phyloP scores from a whole-genome alignment of 768 basidiomycete genomes.

The Mycena indigotica region DNA sequence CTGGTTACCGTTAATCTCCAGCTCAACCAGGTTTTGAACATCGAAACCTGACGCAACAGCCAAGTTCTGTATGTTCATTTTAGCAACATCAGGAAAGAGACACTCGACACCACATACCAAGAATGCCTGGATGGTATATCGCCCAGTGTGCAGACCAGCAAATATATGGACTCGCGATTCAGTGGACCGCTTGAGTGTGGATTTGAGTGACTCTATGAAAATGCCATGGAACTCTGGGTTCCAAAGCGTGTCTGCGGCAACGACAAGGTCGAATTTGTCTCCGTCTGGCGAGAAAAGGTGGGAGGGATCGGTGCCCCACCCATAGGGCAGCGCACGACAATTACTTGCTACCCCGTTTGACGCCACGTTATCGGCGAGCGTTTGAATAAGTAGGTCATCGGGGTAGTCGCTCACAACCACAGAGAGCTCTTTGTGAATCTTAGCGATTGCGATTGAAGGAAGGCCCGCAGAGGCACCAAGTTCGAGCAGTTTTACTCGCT shows the following conservation, averaged over 20 bases:
- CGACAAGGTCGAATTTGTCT: conserved; percentile 59
- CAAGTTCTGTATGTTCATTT: conserved; percentile 17
- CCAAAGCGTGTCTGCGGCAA: conserved; percentile 82
- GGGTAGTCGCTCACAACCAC: conserved; percentile 74
- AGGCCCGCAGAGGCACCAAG: conserved; percentile 76
- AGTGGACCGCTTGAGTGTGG: conserved; percentile 45
- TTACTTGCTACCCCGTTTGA: conserved; percentile 50
- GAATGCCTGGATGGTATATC: conserved; percentile 71
- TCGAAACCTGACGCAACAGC: conserved; percentile 45
- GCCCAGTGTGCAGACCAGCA: conserved; percentile 75
- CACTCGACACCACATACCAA: conserved; percentile 32
- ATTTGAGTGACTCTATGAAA: conserved; percentile 55
- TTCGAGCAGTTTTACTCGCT: conserved; percentile 52
- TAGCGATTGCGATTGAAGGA: conserved; percentile 69
- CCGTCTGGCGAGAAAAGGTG: conserved; percentile 23
- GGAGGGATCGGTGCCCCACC: conserved; percentile 62
- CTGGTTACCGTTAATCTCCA: conserved; percentile 41
- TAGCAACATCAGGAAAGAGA: too few relatives aligned
- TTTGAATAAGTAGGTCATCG: conserved; percentile 59
- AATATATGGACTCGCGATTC: conserved; percentile 63
- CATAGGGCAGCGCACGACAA: conserved; percentile 59
- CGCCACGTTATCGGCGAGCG: conserved; percentile 58
- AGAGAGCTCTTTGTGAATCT: conserved; percentile 37
- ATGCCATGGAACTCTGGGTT: conserved; percentile 59
- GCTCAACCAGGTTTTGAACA: conserved; percentile 50